A percentile compares a stretch with the other conserved stretches of the same genome.
These are phyloP conservation scores for Fusarium longipes DNA, from an alignment of 2,329 filamentous ascomycete species.

Conservation along the genomic window DNA sequence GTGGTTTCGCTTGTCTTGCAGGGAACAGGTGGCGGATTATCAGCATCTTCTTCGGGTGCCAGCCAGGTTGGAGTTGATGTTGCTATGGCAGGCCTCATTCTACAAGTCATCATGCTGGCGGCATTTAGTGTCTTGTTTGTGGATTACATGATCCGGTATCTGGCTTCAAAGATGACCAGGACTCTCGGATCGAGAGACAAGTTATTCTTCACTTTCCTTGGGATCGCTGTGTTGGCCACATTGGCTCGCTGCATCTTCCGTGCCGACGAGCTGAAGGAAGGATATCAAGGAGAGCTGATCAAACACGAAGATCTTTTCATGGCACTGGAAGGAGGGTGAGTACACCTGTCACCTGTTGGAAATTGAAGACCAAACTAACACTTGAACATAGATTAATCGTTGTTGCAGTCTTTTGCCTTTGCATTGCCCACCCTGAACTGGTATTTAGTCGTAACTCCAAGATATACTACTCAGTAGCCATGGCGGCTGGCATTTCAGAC, in stretches of 20 bases:
- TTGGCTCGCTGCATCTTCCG: constrained; percentile 68
- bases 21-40: constrained; percentile 62
- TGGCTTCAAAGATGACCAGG: neutral
- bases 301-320: constrained; percentile 57
- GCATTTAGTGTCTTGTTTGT: constrained; percentile 56
- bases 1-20: constrained; percentile 63
- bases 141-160: constrained; percentile 54
- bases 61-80: constrained; percentile 59
- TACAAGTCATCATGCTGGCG: constrained; percentile 61
- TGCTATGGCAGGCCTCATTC: constrained; percentile 61
- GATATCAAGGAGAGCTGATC: constrained; percentile 63
- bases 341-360: neutral
- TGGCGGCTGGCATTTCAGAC: neutral
- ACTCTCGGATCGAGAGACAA: neutral
- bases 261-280: constrained; percentile 66
- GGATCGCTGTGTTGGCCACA: constrained; percentile 63
- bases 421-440: constrained; percentile 15
- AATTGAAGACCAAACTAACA: neutral
- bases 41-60: constrained; percentile 48
- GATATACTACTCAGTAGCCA: constrained; percentile 7
- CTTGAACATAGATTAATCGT: constrained; percentile 17
- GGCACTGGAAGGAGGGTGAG: constrained; percentile 54
- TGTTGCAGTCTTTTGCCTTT: constrained; percentile 24
- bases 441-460: constrained; percentile 1
- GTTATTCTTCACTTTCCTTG: constrained; percentile 54